Evolutionary conservation across 768 basidiomycete species (phyloP).

Genomic region (Harrya chromipes): DNA sequence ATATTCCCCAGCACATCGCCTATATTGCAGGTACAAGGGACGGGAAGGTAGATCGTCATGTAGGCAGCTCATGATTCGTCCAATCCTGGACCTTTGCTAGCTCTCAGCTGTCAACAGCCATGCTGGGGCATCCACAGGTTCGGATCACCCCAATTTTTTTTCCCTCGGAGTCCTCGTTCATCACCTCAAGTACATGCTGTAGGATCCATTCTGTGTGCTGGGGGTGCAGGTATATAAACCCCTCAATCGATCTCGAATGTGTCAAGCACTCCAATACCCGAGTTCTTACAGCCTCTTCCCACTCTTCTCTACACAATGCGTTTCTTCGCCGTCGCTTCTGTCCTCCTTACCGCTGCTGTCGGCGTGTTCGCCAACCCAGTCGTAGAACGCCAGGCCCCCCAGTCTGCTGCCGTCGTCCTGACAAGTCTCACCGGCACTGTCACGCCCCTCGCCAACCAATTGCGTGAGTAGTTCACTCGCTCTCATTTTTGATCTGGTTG

Average conservation of each 20-base stretch:
- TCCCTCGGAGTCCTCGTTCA: constrained; percentile 5
- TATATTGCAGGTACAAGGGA: too few species aligned
- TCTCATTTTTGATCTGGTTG: neutral
- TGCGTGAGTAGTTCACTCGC: neutral
- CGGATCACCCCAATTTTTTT: neutral
- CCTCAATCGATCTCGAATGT: neutral
- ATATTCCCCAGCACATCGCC: too few species aligned
- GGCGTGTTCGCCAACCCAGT: neutral
- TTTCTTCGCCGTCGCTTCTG: neutral
- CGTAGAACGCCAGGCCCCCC: neutral
- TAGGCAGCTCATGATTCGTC: too few species aligned
- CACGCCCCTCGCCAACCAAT: neutral
- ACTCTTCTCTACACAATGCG: neutral
- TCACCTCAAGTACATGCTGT: neutral
- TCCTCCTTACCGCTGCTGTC: neutral
- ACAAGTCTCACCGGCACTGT: neutral
- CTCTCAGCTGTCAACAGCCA: neutral
- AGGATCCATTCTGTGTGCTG: neutral
- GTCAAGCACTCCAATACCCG: neutral
- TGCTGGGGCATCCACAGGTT: neutral
- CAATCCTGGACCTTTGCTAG: too few species aligned
- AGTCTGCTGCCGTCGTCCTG: neutral
- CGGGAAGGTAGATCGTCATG: too few species aligned
- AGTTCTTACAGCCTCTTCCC: neutral
- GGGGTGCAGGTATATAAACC: constrained; percentile 1